Conservation (phyloP, 2,329 filamentous ascomycete species). For the Paecilomyces dactylethromorphus region DNA sequence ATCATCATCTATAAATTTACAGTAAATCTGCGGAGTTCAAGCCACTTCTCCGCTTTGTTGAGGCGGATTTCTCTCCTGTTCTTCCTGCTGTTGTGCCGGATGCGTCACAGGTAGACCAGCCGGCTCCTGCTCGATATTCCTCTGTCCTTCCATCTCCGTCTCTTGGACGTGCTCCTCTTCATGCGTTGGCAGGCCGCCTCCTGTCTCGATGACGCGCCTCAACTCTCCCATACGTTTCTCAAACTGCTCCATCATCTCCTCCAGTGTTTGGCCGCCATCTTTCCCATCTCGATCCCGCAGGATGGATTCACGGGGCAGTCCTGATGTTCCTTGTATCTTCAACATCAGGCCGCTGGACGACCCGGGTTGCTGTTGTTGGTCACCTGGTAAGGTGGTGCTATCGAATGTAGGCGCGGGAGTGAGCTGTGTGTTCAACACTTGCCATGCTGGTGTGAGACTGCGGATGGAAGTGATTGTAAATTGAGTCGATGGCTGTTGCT, state of each 20-base stretch:
- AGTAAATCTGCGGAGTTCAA: background rate
- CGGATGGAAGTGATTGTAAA: slow-evolving; percentile 59
- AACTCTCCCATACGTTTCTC: slow-evolving; percentile 38
- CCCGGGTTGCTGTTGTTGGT: slow-evolving; percentile 40
- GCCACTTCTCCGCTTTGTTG: background rate
- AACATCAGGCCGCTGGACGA: slow-evolving; percentile 41
- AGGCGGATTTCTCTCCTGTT: background rate
- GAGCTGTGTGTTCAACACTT: slow-evolving; percentile 50
- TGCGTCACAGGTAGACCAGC: background rate
- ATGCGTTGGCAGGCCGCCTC: slow-evolving; percentile 7
- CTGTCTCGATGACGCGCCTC: slow-evolving; percentile 34
- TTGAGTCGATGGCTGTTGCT: slow-evolving; percentile 39
- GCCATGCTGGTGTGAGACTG: slow-evolving; percentile 70
- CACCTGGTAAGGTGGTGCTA: slow-evolving; percentile 36
- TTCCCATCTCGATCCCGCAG: slow-evolving; percentile 17
- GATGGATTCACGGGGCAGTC: slow-evolving; percentile 15
- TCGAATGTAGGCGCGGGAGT: slow-evolving; percentile 59
- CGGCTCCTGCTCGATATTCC: background rate
- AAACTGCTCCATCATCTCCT: slow-evolving; percentile 43
- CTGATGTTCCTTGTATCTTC: slow-evolving; percentile 36
- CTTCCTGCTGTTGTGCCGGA: background rate
- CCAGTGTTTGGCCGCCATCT: slow-evolving; percentile 24
- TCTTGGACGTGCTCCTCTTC: slow-evolving; percentile 2
- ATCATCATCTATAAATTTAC: background rate
- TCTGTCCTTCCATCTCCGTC: background rate